Evolutionary conservation across 176 grass and related monocot species (phyloP).

Genomic region (Oryza rufipogon): DNA sequence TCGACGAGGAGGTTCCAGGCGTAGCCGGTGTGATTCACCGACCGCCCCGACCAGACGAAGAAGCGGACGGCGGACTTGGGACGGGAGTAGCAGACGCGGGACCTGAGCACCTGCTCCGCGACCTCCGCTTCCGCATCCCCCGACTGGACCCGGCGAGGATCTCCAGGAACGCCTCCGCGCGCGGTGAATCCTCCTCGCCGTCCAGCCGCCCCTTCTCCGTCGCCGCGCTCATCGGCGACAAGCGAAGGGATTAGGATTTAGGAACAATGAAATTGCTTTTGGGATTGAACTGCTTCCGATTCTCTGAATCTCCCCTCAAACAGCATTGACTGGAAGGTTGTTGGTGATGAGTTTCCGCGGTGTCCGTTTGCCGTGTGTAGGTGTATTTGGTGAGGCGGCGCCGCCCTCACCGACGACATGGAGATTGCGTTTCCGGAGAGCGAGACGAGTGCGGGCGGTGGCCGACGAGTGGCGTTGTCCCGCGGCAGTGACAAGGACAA

Average conservation of each 20-base stretch:
- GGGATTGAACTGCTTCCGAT: background rate
- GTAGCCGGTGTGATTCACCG: slow-evolving; percentile 48
- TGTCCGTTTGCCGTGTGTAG: background rate
- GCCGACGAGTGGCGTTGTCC: no score
- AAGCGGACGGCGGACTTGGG: slow-evolving; percentile 66
- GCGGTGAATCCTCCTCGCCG: slow-evolving; percentile 24
- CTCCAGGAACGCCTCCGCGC: slow-evolving; percentile 47
- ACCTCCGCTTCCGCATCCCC: slow-evolving; percentile 66
- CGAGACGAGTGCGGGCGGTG: no score
- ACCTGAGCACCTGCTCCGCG: slow-evolving; percentile 67
- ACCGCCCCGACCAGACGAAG: slow-evolving; percentile 71
- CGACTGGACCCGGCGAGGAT: slow-evolving; percentile 42
- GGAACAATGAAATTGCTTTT: background rate
- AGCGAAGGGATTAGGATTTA: background rate
- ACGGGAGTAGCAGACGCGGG: slow-evolving; percentile 48
- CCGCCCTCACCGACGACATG: no score
- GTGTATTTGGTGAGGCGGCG: background rate
- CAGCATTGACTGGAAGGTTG: background rate
- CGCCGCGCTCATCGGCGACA: slow-evolving; percentile 38
- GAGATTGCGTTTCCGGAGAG: no score
- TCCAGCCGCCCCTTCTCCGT: slow-evolving; percentile 34
- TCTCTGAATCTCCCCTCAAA: background rate
- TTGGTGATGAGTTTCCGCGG: background rate
- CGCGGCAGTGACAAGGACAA: no score
- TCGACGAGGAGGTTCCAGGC: slow-evolving; percentile 89